A percentile compares a stretch with the other conserved stretches of the same genome.
These are phyloP conservation scores for Fusarium verticillioides DNA, from an alignment of 2,329 filamentous ascomycete species.

Conservation along the genomic window DNA sequence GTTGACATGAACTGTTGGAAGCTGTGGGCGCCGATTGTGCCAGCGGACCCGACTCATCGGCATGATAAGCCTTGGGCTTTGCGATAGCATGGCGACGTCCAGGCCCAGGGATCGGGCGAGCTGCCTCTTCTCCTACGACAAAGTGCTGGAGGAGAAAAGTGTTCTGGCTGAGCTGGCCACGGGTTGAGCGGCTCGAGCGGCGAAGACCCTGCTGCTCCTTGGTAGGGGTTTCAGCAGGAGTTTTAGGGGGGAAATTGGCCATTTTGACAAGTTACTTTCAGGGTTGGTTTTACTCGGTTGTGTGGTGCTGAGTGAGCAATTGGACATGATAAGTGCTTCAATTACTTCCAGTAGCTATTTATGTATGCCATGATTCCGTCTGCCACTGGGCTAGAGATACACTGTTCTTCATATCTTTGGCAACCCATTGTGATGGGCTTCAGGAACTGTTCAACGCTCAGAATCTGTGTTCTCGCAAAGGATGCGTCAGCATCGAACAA, in stretches of 20 bases:
- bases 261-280: background rate
- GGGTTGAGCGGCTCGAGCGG: constrained; percentile 3
- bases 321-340: background rate
- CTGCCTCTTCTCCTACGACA: background rate
- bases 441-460: background rate
- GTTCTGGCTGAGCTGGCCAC: background rate
- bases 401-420: background rate
- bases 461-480: background rate
- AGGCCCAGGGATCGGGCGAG: background rate
- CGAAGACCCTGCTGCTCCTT: background rate
- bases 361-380: background rate
- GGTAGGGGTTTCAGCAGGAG: background rate
- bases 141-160: background rate
- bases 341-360: background rate
- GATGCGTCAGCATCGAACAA: background rate
- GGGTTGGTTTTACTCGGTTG: background rate
- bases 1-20: background rate
- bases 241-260: background rate
- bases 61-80: background rate
- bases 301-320: background rate
- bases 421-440: background rate
- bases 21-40: background rate
- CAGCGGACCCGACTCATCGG: background rate
- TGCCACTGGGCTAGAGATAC: background rate
- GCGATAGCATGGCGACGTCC: background rate